Percentiles rank a stretch among this genome's conserved stretches.
phyloP scores from a whole-genome alignment of 148 eudicot genomes.

The Fagopyrum tataricum region DNA sequence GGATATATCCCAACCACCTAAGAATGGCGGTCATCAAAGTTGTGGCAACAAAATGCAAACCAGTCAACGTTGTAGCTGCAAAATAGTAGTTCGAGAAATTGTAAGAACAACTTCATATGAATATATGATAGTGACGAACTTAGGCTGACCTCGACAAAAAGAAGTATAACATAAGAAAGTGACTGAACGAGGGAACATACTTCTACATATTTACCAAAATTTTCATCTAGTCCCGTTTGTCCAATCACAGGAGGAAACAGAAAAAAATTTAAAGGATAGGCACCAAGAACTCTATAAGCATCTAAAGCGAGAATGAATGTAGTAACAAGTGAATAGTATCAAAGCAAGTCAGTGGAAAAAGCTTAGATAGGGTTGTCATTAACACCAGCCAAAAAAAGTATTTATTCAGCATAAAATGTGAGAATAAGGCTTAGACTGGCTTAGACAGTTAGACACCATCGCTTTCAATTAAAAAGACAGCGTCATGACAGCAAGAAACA shows the following conservation, averaged over 20 bases:
- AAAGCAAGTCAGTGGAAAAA: constrained; percentile 1
- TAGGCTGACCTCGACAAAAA: not conserved
- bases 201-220: not conserved
- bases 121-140: not conserved
- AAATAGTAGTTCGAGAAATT: not conserved
- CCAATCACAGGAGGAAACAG: not conserved
- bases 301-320: not conserved
- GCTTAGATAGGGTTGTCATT: not conserved
- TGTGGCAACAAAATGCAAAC: constrained; percentile 79
- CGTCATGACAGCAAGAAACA: not conserved
- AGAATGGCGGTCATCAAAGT: constrained; percentile 72
- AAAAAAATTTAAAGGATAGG: too few species aligned
- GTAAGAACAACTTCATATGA: constrained; percentile 4
- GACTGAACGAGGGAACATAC: not conserved
- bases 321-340: not conserved
- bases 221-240: not conserved
- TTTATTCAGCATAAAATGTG: not conserved
- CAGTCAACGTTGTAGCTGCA: constrained; percentile 84
- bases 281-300: not conserved
- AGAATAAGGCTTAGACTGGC: not conserved
- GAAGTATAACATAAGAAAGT: not conserved
- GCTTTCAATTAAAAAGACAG: not conserved
- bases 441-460: too few species aligned
- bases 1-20: constrained; percentile 63
- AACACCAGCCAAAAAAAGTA: not conserved